Conservation (phyloP, 768 basidiomycete species). For the Heimioporus sp. region DNA sequence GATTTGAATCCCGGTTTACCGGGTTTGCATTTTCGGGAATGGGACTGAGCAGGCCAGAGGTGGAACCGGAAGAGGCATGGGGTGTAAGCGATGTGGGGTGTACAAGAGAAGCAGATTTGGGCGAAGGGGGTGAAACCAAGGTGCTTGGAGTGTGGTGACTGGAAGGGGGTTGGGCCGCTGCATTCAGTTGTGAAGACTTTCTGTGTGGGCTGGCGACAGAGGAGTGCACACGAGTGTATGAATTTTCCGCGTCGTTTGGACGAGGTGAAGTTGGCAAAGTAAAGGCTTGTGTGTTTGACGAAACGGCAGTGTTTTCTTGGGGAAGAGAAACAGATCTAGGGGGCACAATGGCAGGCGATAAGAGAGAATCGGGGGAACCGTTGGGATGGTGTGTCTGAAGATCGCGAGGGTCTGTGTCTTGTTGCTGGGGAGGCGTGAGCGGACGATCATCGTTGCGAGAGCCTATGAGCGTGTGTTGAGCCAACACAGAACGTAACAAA, state of each 20-base stretch:
- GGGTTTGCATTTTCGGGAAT: constrained; percentile 34
- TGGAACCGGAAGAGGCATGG: constrained; percentile 19
- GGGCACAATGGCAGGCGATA: constrained; percentile 17
- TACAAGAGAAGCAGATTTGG: constrained; percentile 11
- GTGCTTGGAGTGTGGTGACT: constrained; percentile 21
- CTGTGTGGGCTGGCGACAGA: constrained; percentile 3
- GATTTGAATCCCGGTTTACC: constrained; percentile 61
- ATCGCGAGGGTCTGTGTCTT: constrained; percentile 5
- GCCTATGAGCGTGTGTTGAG: constrained; percentile 1
- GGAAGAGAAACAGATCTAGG: constrained; percentile 22
- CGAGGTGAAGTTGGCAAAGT: constrained; percentile 17
- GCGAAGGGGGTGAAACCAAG: constrained; percentile 9
- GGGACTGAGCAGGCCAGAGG: constrained; percentile 18
- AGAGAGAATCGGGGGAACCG: not conserved
- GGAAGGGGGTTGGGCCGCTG: not conserved
- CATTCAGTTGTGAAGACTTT: constrained; percentile 9
- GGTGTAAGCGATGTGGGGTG: constrained; percentile 16
- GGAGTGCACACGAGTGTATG: constrained; percentile 1
- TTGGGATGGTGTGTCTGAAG: constrained; percentile 2
- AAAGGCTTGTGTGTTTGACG: constrained; percentile 4
- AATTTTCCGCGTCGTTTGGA: constrained; percentile 12
- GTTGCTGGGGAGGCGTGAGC: constrained; percentile 12
- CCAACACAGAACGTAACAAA: not conserved
- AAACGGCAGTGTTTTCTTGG: constrained; percentile 5
- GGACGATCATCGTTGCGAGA: constrained; percentile 23